Evolutionary conservation across 306 rosid genomes (phyloP).

Genomic region (Clitoria ternatea): DNA sequence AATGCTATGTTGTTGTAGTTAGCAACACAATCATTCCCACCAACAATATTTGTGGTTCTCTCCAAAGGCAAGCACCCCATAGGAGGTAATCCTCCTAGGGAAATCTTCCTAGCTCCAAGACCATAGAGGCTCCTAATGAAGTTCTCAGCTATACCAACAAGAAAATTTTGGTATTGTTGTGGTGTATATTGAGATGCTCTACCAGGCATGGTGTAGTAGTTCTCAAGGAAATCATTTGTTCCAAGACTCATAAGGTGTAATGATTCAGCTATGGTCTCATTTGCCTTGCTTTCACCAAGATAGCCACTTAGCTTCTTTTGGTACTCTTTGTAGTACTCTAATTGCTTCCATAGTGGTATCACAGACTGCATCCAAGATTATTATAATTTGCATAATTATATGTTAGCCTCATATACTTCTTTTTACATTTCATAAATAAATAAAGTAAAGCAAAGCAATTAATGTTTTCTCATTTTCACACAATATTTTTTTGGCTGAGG

Average conservation of each 20-base stretch:
- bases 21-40: constrained; percentile 44
- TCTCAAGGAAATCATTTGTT: constrained; percentile 88
- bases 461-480: too few relatives aligned
- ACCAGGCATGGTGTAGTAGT: constrained; percentile 61
- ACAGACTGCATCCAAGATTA: constrained; percentile 65
- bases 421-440: not conserved
- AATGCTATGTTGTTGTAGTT: constrained; percentile 51
- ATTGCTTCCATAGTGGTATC: constrained; percentile 78
- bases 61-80: constrained; percentile 97
- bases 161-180: constrained; percentile 48
- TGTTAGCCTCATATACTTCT: not conserved
- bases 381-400: not conserved
- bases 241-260: constrained; percentile 68
- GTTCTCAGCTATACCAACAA: constrained; percentile 53
- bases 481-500: too few relatives aligned
- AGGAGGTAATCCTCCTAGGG: constrained; percentile 89
- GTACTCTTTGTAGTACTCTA: constrained; percentile 67
- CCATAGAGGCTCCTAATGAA: constrained; percentile 54
- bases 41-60: constrained; percentile 56
- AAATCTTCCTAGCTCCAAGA: constrained; percentile 80
- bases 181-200: constrained; percentile 50
- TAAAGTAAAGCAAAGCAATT: too few relatives aligned
- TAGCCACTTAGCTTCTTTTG: constrained; percentile 53
- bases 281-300: constrained; percentile 50
- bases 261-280: constrained; percentile 45